phyloP scores from a whole-genome alignment of 352 stramenopile species.

The Phytophthora foliorum region DNA sequence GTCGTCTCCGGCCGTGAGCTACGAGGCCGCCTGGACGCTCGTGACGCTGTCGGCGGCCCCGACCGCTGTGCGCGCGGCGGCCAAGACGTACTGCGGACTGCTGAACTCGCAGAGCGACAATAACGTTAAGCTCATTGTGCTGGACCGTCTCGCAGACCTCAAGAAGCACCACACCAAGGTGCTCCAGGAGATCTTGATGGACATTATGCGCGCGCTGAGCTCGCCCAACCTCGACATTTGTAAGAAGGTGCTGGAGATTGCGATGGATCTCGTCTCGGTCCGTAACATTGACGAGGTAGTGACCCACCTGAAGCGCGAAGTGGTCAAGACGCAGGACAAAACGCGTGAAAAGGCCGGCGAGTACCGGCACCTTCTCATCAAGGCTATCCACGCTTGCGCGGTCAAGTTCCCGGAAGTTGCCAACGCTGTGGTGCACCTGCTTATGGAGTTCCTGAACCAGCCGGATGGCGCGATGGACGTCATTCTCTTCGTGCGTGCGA shows the following conservation, averaged over 20 bases:
- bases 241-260: slow-evolving; percentile 98
- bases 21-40: slow-evolving; percentile 99
- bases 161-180: slow-evolving; percentile 98
- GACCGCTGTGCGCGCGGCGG: slow-evolving; percentile 97
- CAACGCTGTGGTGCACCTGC: slow-evolving; percentile 97
- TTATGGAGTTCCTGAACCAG: slow-evolving; percentile 99
- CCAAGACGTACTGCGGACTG: slow-evolving; percentile 97
- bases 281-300: slow-evolving; percentile 99
- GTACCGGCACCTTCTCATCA: slow-evolving; percentile 98
- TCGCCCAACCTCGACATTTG: slow-evolving; percentile 99
- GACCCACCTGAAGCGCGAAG: slow-evolving; percentile 90
- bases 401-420: slow-evolving; percentile 98
- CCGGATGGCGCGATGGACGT: slow-evolving; percentile 98
- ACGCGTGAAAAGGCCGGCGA: slow-evolving; percentile 95
- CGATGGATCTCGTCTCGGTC: slow-evolving; percentile 97
- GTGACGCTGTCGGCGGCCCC: slow-evolving; percentile 98
- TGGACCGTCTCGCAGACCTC: slow-evolving; percentile 98
- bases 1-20: slow-evolving; percentile 93
- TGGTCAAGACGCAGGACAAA: slow-evolving; percentile 93
- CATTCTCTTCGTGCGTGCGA: slow-evolving; percentile 98
- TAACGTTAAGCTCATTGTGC: slow-evolving; percentile 99
- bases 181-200: slow-evolving; percentile 99
- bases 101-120: slow-evolving; percentile 99
- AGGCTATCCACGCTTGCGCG: slow-evolving; percentile 98
- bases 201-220: slow-evolving; percentile 97